phyloP scores from a whole-genome alignment of 1,284 basidiomycete genomes.

The Fomitopsis betulina region DNA sequence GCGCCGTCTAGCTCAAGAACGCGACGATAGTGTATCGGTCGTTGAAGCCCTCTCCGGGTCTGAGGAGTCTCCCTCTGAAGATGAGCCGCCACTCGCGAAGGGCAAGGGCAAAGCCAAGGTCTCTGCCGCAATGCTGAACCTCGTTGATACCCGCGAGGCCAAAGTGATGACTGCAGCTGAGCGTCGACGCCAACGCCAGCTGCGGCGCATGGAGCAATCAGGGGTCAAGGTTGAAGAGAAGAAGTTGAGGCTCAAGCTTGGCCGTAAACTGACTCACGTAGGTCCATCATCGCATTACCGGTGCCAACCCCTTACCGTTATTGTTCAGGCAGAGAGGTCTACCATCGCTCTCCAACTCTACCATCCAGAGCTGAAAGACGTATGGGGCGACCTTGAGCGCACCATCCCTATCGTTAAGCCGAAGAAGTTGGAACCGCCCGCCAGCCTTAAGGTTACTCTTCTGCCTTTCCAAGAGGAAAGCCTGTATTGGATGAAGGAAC shows the following conservation, averaged over 20 bases:
- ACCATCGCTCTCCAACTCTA: conserved; percentile 57
- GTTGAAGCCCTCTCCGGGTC: conserved; percentile 3
- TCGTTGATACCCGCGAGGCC: conserved; percentile 15
- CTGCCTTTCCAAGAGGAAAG: conserved; percentile 90
- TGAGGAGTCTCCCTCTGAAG: conserved; percentile 17
- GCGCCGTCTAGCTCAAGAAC: conserved; percentile 36
- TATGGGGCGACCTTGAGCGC: conserved; percentile 85
- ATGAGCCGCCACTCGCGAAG: conserved; percentile 33
- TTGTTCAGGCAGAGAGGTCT: conserved; percentile 68
- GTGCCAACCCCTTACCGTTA: background rate
- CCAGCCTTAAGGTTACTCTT: conserved; percentile 68
- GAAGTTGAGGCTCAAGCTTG: conserved; percentile 48
- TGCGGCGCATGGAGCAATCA: conserved; percentile 11
- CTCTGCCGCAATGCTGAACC: conserved; percentile 3
- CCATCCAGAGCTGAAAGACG: conserved; percentile 76
- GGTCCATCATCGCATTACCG: conserved; percentile 15
- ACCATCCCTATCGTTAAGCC: conserved; percentile 64
- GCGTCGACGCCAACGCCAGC: conserved; percentile 24
- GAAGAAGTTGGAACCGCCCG: conserved; percentile 74
- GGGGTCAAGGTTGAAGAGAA: conserved; percentile 41
- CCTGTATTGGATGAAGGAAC: conserved; percentile 93
- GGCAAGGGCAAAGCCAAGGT: conserved; percentile 11
- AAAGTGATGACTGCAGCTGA: conserved; percentile 36
- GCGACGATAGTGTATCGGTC: conserved; percentile 24
- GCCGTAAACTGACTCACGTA: conserved; percentile 69